A percentile compares a stretch with the other conserved stretches of the same genome.
These are phyloP conservation scores for Tulasnella sp. DNA, from an alignment of 768 basidiomycete species.

Conservation along the genomic window DNA sequence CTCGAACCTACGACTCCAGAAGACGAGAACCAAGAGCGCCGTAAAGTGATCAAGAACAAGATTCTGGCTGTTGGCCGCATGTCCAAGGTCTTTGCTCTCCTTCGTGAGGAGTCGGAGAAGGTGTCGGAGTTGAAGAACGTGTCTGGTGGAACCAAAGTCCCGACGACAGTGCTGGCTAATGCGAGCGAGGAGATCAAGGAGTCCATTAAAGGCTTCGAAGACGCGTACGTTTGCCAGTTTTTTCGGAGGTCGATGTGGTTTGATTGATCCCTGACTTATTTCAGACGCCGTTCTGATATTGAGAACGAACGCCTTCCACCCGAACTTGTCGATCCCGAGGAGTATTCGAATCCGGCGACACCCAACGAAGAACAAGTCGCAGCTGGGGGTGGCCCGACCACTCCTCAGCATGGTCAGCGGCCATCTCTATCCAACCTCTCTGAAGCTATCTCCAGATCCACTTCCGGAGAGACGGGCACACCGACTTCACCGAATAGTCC, in stretches of 20 bases:
- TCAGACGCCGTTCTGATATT: slow-evolving; percentile 90
- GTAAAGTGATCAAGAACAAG: slow-evolving; percentile 94
- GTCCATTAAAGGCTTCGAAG: slow-evolving; percentile 84
- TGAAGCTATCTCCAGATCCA: slow-evolving; percentile 26
- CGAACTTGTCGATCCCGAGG: slow-evolving; percentile 68
- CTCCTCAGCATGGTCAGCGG: slow-evolving; percentile 30
- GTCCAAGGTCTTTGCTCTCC: slow-evolving; percentile 89
- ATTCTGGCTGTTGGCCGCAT: slow-evolving; percentile 85
- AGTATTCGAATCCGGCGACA: slow-evolving; percentile 46
- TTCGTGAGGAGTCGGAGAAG: slow-evolving; percentile 96
- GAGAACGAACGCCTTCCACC: slow-evolving; percentile 98
- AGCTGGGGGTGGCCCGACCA: slow-evolving; percentile 21
- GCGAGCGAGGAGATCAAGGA: slow-evolving; percentile 94
- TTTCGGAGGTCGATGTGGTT: too few relatives aligned
- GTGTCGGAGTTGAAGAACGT: slow-evolving; percentile 95
- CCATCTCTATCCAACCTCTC: slow-evolving; percentile 25
- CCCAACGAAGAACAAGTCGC: slow-evolving; percentile 35
- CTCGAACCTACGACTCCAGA: slow-evolving; percentile 13
- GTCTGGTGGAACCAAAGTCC: slow-evolving; percentile 62
- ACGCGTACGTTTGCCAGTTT: too few relatives aligned
- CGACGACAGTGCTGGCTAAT: slow-evolving; percentile 71
- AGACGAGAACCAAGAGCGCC: slow-evolving; percentile 45
- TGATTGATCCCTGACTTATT: too few relatives aligned
- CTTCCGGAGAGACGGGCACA: slow-evolving; percentile 13
- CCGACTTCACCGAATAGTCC: slow-evolving; percentile 23